Evolutionary conservation across 306 rosid species (phyloP).

Genomic region (Adenanthera pavonina): DNA sequence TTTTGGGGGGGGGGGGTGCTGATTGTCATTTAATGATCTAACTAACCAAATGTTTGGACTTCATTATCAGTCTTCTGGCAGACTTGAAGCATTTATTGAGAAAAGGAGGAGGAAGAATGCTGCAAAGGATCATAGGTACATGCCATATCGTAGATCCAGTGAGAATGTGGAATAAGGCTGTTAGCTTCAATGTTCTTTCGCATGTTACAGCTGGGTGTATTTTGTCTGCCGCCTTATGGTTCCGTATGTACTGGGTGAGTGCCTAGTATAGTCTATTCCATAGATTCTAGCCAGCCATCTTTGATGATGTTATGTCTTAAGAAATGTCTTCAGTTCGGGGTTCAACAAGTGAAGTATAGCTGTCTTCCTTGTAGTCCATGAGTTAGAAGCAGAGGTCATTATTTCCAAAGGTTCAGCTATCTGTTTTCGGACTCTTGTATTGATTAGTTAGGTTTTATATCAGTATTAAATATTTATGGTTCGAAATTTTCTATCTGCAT

Average conservation of each 20-base stretch:
- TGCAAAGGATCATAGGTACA: constrained; percentile 69
- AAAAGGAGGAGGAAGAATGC: constrained; percentile 83
- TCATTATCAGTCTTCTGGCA: constrained; percentile 65
- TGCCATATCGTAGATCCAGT: constrained; percentile 73
- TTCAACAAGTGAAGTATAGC: background rate
- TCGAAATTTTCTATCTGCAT: background rate
- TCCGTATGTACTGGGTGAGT: background rate
- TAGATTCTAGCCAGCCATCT: background rate
- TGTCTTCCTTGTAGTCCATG: background rate
- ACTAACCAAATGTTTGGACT: background rate
- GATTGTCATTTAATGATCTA: background rate
- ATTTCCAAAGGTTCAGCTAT: background rate
- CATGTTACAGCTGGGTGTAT: constrained; percentile 2
- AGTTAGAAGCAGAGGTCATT: background rate
- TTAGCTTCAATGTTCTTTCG: constrained; percentile 27
- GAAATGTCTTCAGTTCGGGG: background rate
- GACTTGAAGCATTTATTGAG: constrained; percentile 72
- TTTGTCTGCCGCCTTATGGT: background rate
- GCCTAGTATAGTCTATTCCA: background rate
- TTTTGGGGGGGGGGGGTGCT: no score
- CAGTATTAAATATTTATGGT: background rate
- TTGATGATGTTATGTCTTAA: background rate
- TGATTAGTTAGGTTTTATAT: background rate
- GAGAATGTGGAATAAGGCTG: constrained; percentile 40
- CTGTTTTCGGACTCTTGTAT: background rate